These are phyloP conservation scores for Papiliotrema flavescens DNA, from an alignment of 1,284 basidiomycete genomes.

Conservation along the genomic window DNA sequence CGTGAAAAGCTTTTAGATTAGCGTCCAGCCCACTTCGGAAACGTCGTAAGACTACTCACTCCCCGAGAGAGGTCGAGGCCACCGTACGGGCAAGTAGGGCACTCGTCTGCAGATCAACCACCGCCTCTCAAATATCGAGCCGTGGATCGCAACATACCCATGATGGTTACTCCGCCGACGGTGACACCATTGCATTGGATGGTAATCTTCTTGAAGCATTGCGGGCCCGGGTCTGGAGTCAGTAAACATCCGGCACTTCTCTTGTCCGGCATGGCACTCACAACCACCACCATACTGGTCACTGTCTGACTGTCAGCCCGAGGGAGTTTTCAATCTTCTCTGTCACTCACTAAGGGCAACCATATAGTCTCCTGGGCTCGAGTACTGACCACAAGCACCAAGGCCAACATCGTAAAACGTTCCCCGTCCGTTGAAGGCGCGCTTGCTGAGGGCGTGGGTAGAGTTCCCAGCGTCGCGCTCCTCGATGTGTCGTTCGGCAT, in stretches of 20 bases:
- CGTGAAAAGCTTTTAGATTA: slow-evolving; percentile 49
- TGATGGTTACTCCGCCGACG: slow-evolving; percentile 49
- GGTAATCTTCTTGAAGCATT: slow-evolving; percentile 55
- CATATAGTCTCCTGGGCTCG: slow-evolving; percentile 22
- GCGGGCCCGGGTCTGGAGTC: slow-evolving; percentile 38
- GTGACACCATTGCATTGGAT: slow-evolving; percentile 55
- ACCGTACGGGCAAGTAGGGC: slow-evolving; percentile 39
- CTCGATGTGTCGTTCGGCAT: background rate
- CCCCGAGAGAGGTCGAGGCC: slow-evolving; percentile 55
- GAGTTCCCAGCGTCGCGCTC: background rate
- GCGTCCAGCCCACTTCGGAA: background rate
- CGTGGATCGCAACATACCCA: slow-evolving; percentile 45
- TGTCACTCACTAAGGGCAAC: slow-evolving; percentile 24
- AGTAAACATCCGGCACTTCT: background rate
- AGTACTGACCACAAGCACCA: slow-evolving; percentile 29
- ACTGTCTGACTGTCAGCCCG: slow-evolving; percentile 9
- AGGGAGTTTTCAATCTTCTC: background rate
- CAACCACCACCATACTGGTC: slow-evolving; percentile 36
- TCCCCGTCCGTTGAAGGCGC: slow-evolving; percentile 10
- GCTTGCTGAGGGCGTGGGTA: slow-evolving; percentile 6
- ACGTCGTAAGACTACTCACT: slow-evolving; percentile 5
- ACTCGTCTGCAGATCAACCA: slow-evolving; percentile 18
- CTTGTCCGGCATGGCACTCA: slow-evolving; percentile 6
- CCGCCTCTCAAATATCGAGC: too few relatives aligned
- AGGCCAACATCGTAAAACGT: slow-evolving; percentile 29